These are phyloP conservation scores for Eimeria acervulina DNA, from an alignment of 169 alveolate genomes.

Conservation along the genomic window DNA sequence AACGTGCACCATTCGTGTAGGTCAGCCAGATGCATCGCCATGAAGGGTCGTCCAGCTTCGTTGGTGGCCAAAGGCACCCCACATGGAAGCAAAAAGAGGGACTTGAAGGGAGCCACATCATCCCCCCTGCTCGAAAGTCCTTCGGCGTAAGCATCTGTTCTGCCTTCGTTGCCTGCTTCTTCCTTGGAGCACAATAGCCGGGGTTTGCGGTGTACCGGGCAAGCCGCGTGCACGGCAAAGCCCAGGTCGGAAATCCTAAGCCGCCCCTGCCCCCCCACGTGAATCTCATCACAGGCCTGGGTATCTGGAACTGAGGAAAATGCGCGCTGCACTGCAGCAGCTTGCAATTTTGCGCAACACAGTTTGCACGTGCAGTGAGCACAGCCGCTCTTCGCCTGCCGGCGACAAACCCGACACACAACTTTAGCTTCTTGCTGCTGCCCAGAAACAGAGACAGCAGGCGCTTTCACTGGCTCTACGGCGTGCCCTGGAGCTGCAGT, in stretches of 20 bases:
- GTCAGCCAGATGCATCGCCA: slow-evolving; percentile 62
- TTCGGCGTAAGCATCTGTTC: not conserved
- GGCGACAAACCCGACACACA: slow-evolving; percentile 58
- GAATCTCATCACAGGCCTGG: slow-evolving; percentile 17
- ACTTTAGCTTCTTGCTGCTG: not conserved
- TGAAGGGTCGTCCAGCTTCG: slow-evolving; percentile 46
- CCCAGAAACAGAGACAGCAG: not conserved
- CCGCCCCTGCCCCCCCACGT: slow-evolving; percentile 58
- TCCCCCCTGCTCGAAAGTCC: not conserved
- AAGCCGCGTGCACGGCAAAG: not conserved
- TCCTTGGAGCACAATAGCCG: not conserved
- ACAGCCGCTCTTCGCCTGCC: slow-evolving; percentile 77
- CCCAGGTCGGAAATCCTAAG: slow-evolving; percentile 20
- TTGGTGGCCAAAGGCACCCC: slow-evolving; percentile 59
- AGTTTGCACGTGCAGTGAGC: slow-evolving; percentile 78
- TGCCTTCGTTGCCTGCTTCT: not conserved
- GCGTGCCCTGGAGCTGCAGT: slow-evolving; percentile 1
- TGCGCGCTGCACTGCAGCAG: slow-evolving; percentile 57
- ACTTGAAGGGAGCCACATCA: not conserved
- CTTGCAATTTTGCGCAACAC: slow-evolving; percentile 77
- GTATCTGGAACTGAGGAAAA: not conserved
- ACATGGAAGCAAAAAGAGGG: slow-evolving; percentile 52
- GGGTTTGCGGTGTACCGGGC: slow-evolving; percentile 73
- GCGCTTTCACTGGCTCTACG: not conserved
- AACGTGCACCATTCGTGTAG: not conserved